Base-by-base conservation (phyloP, 106 monocot species). In the Gastrodia elata region DNA sequence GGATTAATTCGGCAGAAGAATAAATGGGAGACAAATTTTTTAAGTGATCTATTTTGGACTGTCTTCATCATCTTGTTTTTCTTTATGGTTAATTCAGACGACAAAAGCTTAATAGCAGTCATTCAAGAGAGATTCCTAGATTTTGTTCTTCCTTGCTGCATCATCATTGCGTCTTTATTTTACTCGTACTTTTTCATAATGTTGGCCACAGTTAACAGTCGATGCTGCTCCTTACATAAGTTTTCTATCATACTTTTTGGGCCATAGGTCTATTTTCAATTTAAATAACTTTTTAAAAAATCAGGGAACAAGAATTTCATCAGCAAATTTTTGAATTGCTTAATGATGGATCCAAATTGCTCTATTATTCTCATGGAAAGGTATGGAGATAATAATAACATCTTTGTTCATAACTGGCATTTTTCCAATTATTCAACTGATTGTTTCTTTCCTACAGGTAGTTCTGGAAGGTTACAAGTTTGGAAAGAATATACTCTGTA, bases 401-500 rank as follows among this genome's bases (percentile, higher is more conserved):
- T 64, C 4, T n/a, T 11, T 65, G 15, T 35, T 59, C 25, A 8
- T n/a, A 52, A 52, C 10, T 61, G 61, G 8, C 67, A 67, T 67
- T 10, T n/a, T 18, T 18, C 20, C 4, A 18, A 13, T 1, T 6
- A 37, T 67, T 18, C 4, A 6, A 25, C 20, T 8, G 7, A 37
- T n/a, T 30, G 4, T 67, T 15, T 18, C 35, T 35, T 16, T 35
- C 37, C 18, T 20, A 38, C 37, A 67, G 67, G 37, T 37, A 67
- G 32, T 67, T 67, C 65, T 65, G 65, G 6, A 20, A 20, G 67
- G 67, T 35, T 18, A 67, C n/a, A 67, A 67, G 27, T 38, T 36
- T 67, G 67, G 67, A 67, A 67, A 67, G 20, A 38, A n/a, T 37
- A 67, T 67, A 67, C 37, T 38, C 35, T 65, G 34, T 16, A 65